Evolutionary conservation across 2,329 filamentous ascomycete species (phyloP).

Genomic region (Paracamarosporium sp.): DNA sequence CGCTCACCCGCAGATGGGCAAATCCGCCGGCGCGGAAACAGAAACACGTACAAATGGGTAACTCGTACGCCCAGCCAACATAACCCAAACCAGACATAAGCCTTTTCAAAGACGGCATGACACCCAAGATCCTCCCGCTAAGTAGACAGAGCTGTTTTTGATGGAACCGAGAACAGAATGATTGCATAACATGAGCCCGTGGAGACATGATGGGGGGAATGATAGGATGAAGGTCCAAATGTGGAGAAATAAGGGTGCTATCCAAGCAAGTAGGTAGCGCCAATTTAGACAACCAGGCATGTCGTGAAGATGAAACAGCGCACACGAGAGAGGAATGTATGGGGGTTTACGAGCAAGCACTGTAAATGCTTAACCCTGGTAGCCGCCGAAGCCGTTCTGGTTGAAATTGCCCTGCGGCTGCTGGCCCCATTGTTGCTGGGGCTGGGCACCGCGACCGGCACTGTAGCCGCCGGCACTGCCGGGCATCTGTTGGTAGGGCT

Average conservation of each 20-base stretch:
- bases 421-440: constrained; percentile 61
- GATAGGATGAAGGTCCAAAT: constrained; percentile 39
- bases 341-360: constrained; percentile 7
- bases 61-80: constrained; percentile 26
- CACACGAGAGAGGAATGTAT: constrained; percentile 32
- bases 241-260: constrained; percentile 29
- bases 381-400: constrained; percentile 65
- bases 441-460: constrained; percentile 71
- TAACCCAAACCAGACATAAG: constrained; percentile 13
- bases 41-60: constrained; percentile 29
- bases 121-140: constrained; percentile 20
- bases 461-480: constrained; percentile 78
- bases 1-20: constrained; percentile 18
- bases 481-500: constrained; percentile 57
- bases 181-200: constrained; percentile 30
- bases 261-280: constrained; percentile 37
- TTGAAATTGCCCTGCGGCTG: constrained; percentile 57
- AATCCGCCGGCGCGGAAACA: constrained; percentile 18
- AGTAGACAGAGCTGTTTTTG: constrained; percentile 31
- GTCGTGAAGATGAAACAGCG: constrained; percentile 39
- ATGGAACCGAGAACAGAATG: constrained; percentile 27
- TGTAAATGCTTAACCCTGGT: constrained; percentile 58
- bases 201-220: constrained; percentile 40
- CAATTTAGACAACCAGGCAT: constrained; percentile 43
- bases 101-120: constrained; percentile 17